These are phyloP conservation scores for Cercospora citrullina DNA, from an alignment of 2,329 filamentous ascomycete species.

Conservation along the genomic window DNA sequence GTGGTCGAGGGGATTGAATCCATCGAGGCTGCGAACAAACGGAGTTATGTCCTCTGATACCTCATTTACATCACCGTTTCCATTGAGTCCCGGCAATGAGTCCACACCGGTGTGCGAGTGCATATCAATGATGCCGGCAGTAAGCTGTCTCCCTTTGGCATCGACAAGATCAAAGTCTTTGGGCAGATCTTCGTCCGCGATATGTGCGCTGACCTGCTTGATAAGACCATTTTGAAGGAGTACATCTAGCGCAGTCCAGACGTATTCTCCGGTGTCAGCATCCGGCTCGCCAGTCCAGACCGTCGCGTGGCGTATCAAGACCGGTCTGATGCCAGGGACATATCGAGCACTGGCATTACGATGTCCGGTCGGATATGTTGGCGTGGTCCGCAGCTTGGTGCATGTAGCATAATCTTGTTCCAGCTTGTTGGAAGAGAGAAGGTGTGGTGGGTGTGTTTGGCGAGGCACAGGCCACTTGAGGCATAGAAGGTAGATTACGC, in stretches of 20 bases:
- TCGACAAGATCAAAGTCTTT: slow-evolving; percentile 56
- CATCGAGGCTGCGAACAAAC: slow-evolving; percentile 67
- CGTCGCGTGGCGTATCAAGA: slow-evolving; percentile 65
- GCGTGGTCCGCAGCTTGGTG: slow-evolving; percentile 55
- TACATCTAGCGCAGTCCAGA: slow-evolving; percentile 62
- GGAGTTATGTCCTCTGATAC: slow-evolving; percentile 65
- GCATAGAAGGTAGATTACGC: not conserved
- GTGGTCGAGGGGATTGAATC: slow-evolving; percentile 62
- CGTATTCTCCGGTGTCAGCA: slow-evolving; percentile 56
- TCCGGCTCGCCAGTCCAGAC: slow-evolving; percentile 66
- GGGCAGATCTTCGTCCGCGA: slow-evolving; percentile 48
- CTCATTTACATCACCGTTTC: slow-evolving; percentile 64
- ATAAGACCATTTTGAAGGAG: slow-evolving; percentile 63
- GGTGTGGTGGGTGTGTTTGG: slow-evolving; percentile 9
- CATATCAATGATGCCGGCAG: slow-evolving; percentile 70
- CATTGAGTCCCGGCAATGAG: slow-evolving; percentile 56
- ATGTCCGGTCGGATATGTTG: slow-evolving; percentile 56
- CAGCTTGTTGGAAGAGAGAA: slow-evolving; percentile 55
- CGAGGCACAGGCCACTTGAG: not conserved
- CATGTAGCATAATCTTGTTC: slow-evolving; percentile 58
- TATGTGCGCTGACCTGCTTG: slow-evolving; percentile 51
- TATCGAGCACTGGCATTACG: slow-evolving; percentile 63
- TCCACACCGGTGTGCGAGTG: slow-evolving; percentile 66
- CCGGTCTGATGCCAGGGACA: slow-evolving; percentile 58
- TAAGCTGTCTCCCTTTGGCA: slow-evolving; percentile 62